phyloP scores from a whole-genome alignment of 305 asterid genomes.

The Fraxinus ornus region DNA sequence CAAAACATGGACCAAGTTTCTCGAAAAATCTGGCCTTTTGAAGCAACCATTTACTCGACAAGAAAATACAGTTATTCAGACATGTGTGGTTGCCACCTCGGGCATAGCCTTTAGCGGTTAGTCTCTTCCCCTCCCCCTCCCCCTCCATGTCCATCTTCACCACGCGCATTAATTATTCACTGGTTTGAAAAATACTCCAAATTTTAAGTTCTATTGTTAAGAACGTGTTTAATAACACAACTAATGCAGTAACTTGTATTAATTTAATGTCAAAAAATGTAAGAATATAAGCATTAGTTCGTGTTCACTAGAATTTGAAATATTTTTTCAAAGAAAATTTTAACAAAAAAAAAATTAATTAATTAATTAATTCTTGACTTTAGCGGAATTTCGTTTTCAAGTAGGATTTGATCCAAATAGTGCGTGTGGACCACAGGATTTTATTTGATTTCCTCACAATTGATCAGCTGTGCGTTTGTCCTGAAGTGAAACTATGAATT shows the following conservation, averaged over 20 bases:
- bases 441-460: neutral
- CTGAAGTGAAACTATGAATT: neutral
- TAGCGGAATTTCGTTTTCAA: neutral
- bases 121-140: neutral
- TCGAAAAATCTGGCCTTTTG: conserved; percentile 67
- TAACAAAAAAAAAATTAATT: neutral
- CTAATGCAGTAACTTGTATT: neutral
- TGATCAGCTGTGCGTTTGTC: neutral
- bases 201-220: too few relatives aligned
- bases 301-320: neutral
- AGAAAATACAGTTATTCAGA: conserved; percentile 91
- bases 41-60: conserved; percentile 88
- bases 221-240: neutral
- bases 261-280: too few relatives aligned
- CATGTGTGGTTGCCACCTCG: conserved; percentile 91
- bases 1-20: conserved; percentile 73
- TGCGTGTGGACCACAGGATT: neutral
- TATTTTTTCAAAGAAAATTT: neutral
- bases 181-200: too few relatives aligned
- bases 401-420: neutral
- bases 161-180: neutral
- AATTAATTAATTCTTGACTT: neutral
- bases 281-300: too few relatives aligned
- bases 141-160: neutral
- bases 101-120: conserved; percentile 97